Evolutionary conservation across 257 asterid species (phyloP), one percentile per base, ranked within the genome.

Genomic region (Solanum bulbocastanum): DNA sequence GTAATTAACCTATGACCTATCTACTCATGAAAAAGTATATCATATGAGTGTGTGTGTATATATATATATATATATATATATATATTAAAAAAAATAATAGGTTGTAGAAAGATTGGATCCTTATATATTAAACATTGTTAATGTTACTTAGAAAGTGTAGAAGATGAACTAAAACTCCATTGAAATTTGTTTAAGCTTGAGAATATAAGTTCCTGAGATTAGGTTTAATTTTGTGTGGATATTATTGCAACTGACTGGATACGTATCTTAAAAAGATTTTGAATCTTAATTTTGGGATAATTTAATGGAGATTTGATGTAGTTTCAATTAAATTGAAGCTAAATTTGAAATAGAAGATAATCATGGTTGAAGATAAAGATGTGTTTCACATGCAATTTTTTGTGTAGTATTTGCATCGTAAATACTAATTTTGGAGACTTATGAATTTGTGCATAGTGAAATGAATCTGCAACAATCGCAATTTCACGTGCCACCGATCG

Each of bases 401-500:
- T 22, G 5, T 58, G 66, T 58, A 58, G 2, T 58, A 22, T 22
- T 20, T 58, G 27, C 22, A 58, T 8, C 13, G 0, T 8, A 58
- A 8, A 22, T 58, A 58, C 27, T 7, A 58, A 3, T 8, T 20
- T 58, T 8, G 25, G 4, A 58, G 25, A 58, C 27, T 58, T 56
- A 18, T 56, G 10, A 56, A 56, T 56, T 56, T 56, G 5, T 58
- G 10, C 27, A 3, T 58, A 9, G 12, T 1, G 5, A 22, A 58
- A 58, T 8, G 12, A 3, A 20, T 58, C 13, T 1, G 68, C 25
- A 8, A 20, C 5, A 20, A 58, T 58, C 12, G 2, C 9, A 1
- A 58, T 3, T 16, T 16, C n/a, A 8, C 0, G 5, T 22, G 2
- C 8, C 12, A 58, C 0, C 1, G 5, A 58, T 58, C 13, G 0